These are phyloP conservation scores for Dimargaris xerosporica DNA, from an alignment of 192 early-diverging fungal species.

Conservation along the genomic window DNA sequence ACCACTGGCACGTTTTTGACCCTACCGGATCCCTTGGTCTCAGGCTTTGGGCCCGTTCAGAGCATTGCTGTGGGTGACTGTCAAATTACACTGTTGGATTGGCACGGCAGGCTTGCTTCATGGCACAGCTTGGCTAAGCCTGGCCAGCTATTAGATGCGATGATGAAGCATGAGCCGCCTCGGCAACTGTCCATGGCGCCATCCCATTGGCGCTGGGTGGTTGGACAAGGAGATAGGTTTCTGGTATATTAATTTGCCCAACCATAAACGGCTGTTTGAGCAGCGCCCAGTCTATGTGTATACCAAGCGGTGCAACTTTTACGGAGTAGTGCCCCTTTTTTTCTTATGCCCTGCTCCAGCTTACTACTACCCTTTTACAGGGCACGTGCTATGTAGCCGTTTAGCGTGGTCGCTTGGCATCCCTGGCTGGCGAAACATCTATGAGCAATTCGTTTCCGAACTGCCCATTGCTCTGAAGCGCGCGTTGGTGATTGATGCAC, in stretches of 20 bases:
- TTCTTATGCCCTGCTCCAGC: too few relatives aligned
- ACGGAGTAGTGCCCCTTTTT: too few relatives aligned
- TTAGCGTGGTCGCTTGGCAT: too few relatives aligned
- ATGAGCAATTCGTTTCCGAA: too few relatives aligned
- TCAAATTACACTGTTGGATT: background rate
- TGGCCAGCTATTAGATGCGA: background rate
- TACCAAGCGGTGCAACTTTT: too few relatives aligned
- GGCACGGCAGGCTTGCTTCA: background rate
- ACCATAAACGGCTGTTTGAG: too few relatives aligned
- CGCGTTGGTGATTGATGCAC: too few relatives aligned
- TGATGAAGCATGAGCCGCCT: background rate
- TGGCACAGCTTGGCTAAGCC: background rate
- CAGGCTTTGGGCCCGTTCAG: background rate
- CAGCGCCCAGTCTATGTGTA: too few relatives aligned
- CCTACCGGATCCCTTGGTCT: background rate
- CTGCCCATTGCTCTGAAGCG: too few relatives aligned
- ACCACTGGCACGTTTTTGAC: background rate
- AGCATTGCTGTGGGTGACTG: background rate
- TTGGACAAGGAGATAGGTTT: background rate
- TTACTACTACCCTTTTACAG: too few relatives aligned
- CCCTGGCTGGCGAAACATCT: too few relatives aligned
- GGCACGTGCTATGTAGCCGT: too few relatives aligned
- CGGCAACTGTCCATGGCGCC: background rate
- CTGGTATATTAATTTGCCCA: background rate
- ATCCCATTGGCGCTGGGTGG: background rate